These are phyloP conservation scores for Neonectria neomacrospora DNA, from an alignment of 2,329 filamentous ascomycete species.

Conservation along the genomic window DNA sequence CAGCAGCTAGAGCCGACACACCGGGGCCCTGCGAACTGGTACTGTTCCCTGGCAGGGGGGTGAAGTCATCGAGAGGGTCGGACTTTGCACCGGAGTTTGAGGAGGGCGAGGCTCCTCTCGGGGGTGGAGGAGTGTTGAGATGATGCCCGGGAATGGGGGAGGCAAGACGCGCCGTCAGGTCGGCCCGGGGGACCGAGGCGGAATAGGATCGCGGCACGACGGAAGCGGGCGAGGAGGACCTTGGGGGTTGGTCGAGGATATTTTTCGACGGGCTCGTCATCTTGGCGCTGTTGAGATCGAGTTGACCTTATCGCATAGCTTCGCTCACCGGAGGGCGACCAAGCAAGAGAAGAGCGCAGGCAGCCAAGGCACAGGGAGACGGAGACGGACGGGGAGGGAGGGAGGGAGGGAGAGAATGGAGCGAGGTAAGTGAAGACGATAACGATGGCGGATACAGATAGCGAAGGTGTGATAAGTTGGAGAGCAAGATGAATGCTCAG, in stretches of 20 bases:
- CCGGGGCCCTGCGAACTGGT: constrained; percentile 79
- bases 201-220: constrained; percentile 58
- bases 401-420: constrained; percentile 9
- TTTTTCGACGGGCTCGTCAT: constrained; percentile 55
- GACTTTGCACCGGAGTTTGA: constrained; percentile 35
- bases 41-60: constrained; percentile 73
- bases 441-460: neutral
- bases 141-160: constrained; percentile 62
- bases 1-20: constrained; percentile 87
- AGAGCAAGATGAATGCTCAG: constrained; percentile 14
- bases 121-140: constrained; percentile 51
- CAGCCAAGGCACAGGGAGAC: constrained; percentile 7
- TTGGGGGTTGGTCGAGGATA: constrained; percentile 51
- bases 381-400: neutral
- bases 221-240: constrained; percentile 61
- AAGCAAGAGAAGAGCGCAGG: constrained; percentile 14
- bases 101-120: constrained; percentile 50
- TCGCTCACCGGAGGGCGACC: constrained; percentile 23
- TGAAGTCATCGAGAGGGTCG: constrained; percentile 56
- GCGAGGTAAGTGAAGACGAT: neutral
- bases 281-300: constrained; percentile 30
- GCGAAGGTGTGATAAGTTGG: constrained; percentile 12
- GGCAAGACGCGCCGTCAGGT: constrained; percentile 70
- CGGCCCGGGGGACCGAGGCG: constrained; percentile 66
- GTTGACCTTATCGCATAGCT: constrained; percentile 44